Percentiles rank a stretch among this genome's conserved stretches.
Evolutionary conservation across 2,329 filamentous ascomycete genomes (phyloP).

Genomic region (Hymenoscyphus occultus): DNA sequence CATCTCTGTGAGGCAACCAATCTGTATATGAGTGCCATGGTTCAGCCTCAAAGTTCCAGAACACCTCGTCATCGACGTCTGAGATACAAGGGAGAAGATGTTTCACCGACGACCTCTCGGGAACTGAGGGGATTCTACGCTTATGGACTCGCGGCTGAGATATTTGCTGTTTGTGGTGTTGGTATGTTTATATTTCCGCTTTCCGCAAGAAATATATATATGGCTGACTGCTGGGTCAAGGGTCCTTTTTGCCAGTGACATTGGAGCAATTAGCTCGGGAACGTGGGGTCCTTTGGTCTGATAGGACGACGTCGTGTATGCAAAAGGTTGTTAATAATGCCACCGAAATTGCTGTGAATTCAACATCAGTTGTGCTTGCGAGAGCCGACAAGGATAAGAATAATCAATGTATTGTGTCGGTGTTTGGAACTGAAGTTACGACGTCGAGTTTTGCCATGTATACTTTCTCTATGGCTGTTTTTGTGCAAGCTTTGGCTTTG

Average conservation of each 20-base stretch:
- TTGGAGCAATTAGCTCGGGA: conserved; percentile 89
- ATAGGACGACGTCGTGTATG: conserved; percentile 70
- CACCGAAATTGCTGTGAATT: conserved; percentile 8
- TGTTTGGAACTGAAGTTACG: conserved; percentile 83
- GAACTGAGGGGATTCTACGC: conserved; percentile 93
- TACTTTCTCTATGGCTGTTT: conserved; percentile 87
- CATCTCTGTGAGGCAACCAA: neutral
- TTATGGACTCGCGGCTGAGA: conserved; percentile 93
- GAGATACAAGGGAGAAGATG: conserved; percentile 78
- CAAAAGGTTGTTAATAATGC: conserved; percentile 20
- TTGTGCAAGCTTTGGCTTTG: conserved; percentile 83
- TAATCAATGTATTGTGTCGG: conserved; percentile 66
- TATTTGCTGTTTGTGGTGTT: conserved; percentile 87
- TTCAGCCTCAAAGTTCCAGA: neutral
- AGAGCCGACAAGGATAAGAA: conserved; percentile 28
- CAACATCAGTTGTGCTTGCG: conserved; percentile 20
- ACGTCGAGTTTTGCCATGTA: conserved; percentile 98
- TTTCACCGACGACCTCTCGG: conserved; percentile 74
- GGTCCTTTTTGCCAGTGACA: conserved; percentile 90
- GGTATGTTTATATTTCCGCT: conserved; percentile 49
- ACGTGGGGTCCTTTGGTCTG: conserved; percentile 78
- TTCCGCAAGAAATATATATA: too few species aligned
- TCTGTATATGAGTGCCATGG: neutral
- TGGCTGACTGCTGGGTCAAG: conserved; percentile 42
- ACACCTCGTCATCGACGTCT: conserved; percentile 31